Evolutionary conservation across 305 asterid species (phyloP).

Genomic region (Coffea humblotiana): DNA sequence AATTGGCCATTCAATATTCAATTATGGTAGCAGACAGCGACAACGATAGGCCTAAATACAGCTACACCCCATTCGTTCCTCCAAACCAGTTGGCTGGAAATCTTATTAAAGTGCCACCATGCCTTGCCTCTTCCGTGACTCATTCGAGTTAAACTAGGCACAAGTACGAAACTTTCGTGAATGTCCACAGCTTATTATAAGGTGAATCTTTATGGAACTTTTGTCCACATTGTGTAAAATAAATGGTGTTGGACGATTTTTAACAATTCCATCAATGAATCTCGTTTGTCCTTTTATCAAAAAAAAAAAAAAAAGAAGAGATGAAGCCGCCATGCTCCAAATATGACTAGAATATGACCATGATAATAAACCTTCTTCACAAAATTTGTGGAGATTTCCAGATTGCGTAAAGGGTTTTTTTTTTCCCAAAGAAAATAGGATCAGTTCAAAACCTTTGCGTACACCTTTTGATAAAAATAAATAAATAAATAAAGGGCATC

Average conservation of each 20-base stretch:
- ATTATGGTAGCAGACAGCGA: neutral
- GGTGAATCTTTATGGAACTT: neutral
- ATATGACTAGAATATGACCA: no score
- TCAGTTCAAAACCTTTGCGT: neutral
- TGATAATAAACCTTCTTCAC: no score
- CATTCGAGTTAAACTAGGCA: neutral
- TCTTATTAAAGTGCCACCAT: neutral
- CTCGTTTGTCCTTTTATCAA: no score
- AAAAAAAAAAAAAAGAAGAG: no score
- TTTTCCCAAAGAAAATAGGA: neutral
- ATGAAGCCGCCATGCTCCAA: no score
- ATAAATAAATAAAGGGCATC: no score
- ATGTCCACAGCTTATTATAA: neutral
- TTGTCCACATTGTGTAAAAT: no score
- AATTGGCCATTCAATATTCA: neutral
- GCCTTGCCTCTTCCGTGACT: slow-evolving; percentile 7
- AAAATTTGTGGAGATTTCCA: no score
- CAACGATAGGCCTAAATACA: slow-evolving; percentile 6
- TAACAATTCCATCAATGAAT: no score
- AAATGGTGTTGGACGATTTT: no score
- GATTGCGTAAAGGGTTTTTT: no score
- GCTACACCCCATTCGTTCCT: slow-evolving; percentile 6
- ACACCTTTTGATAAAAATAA: neutral
- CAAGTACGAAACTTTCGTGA: neutral
- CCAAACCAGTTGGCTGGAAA: slow-evolving; percentile 1